Conservation (phyloP, 768 basidiomycete genomes). For the Phallus indusiatus region DNA sequence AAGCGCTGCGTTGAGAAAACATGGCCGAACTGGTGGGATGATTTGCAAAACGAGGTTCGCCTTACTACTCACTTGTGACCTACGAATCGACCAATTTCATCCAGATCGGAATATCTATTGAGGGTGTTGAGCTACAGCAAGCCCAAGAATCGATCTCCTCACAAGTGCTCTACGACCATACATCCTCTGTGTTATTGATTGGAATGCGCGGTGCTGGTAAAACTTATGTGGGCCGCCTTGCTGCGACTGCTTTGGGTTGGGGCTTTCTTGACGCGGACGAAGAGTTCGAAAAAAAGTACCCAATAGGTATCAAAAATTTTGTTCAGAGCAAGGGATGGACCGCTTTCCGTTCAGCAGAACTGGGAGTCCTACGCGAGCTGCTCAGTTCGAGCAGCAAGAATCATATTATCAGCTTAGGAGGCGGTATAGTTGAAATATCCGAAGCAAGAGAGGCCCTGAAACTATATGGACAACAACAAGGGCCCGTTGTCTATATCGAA, state of each 20-base stretch:
- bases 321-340: conserved; percentile 83
- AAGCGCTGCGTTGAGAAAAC: conserved; percentile 99
- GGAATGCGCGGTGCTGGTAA: conserved; percentile 99
- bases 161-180: conserved; percentile 21
- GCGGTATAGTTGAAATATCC: conserved; percentile 86
- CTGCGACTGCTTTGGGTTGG: conserved; percentile 64
- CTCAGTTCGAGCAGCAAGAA: conserved; percentile 43
- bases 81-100: conserved; percentile 1
- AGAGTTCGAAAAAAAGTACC: conserved; percentile 57
- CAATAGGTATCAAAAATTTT: conserved; percentile 58
- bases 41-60: conserved; percentile 83
- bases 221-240: conserved; percentile 75
- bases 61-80: neutral
- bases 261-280: conserved; percentile 77
- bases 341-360: conserved; percentile 79
- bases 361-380: conserved; percentile 56
- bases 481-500: conserved; percentile 77
- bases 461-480: conserved; percentile 46
- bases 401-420: conserved; percentile 85
- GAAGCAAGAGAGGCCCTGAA: conserved; percentile 64
- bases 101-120: conserved; percentile 82
- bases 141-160: conserved; percentile 35
- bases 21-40: conserved; percentile 99
- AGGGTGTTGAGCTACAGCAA: conserved; percentile 68
- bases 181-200: conserved; percentile 64